These are phyloP conservation scores for Alloascoidea africana DNA, from an alignment of 805 yeast genomes.

Conservation along the genomic window DNA sequence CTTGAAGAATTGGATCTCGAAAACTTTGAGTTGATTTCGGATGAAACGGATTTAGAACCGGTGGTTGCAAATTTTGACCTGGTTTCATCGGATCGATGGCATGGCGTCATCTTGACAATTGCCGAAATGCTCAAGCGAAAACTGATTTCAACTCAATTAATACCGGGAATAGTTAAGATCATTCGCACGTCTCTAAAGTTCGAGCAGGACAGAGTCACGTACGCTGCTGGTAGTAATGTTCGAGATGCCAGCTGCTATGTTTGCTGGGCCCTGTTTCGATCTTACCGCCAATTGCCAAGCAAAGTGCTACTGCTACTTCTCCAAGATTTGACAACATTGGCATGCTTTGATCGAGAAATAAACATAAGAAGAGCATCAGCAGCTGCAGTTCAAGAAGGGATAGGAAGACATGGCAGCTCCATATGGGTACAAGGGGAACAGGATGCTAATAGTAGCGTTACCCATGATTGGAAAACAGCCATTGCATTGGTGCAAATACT, in stretches of 20 bases:
- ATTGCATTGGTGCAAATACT: slow-evolving; percentile 39
- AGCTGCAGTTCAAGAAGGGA: slow-evolving; percentile 75
- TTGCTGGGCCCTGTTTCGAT: slow-evolving; percentile 60
- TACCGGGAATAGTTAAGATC: slow-evolving; percentile 14
- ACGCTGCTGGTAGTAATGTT: slow-evolving; percentile 47
- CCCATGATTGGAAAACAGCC: background rate
- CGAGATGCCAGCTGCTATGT: slow-evolving; percentile 79
- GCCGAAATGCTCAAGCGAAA: slow-evolving; percentile 29
- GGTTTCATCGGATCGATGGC: slow-evolving; percentile 30
- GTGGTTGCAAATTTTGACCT: slow-evolving; percentile 15
- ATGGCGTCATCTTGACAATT: slow-evolving; percentile 39
- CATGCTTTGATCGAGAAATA: slow-evolving; percentile 61
- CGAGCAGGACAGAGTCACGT: slow-evolving; percentile 37
- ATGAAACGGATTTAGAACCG: background rate
- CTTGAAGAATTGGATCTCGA: slow-evolving; percentile 7
- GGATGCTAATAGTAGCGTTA: no score
- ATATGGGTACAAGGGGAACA: slow-evolving; percentile 17
- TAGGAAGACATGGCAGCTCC: slow-evolving; percentile 55
- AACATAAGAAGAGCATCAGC: slow-evolving; percentile 67
- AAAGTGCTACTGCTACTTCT: slow-evolving; percentile 10
- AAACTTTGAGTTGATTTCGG: slow-evolving; percentile 2
- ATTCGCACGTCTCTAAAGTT: slow-evolving; percentile 34
- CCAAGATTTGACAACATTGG: slow-evolving; percentile 28
- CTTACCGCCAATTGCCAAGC: slow-evolving; percentile 14
- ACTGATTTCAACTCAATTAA: slow-evolving; percentile 6